Evolutionary conservation across 441 rosid genomes (phyloP).

Genomic region (Dalechampia spathulata): DNA sequence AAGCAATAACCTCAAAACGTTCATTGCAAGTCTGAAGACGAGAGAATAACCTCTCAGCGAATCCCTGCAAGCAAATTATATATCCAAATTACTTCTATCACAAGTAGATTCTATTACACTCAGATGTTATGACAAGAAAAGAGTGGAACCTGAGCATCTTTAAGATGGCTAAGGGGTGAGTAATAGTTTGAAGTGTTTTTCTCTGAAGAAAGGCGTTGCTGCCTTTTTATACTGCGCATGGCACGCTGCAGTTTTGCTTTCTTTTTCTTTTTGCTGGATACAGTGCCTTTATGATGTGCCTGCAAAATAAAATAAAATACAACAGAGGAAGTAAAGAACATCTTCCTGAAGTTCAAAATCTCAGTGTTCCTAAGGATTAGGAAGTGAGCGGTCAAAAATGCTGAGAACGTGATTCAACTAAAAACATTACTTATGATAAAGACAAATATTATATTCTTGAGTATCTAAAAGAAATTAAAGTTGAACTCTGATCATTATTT

Average conservation of each 20-base stretch:
- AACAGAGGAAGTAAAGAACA: no score
- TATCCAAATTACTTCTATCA: no score
- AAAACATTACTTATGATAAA: no score
- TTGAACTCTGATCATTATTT: not conserved
- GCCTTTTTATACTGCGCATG: slow-evolving; percentile 62
- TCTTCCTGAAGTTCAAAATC: no score
- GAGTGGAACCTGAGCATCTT: slow-evolving; percentile 71
- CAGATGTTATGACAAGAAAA: slow-evolving; percentile 7
- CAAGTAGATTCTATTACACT: no score
- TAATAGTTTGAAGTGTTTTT: slow-evolving; percentile 38
- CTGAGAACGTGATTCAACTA: no score
- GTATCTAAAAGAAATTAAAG: not conserved
- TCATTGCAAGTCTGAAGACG: slow-evolving; percentile 87
- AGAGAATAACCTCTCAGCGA: slow-evolving; percentile 74
- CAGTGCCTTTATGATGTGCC: slow-evolving; percentile 83
- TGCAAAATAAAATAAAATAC: slow-evolving; percentile 21
- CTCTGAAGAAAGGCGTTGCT: slow-evolving; percentile 64
- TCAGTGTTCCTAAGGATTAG: no score
- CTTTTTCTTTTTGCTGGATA: slow-evolving; percentile 91
- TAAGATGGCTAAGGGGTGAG: slow-evolving; percentile 81
- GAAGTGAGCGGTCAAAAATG: no score
- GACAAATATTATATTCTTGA: no score
- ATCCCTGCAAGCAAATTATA: slow-evolving; percentile 44
- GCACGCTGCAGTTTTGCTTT: slow-evolving; percentile 91
- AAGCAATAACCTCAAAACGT: slow-evolving; percentile 56